Conservation (phyloP, 1,284 basidiomycete genomes). For the Malassezia dermatis region DNA sequence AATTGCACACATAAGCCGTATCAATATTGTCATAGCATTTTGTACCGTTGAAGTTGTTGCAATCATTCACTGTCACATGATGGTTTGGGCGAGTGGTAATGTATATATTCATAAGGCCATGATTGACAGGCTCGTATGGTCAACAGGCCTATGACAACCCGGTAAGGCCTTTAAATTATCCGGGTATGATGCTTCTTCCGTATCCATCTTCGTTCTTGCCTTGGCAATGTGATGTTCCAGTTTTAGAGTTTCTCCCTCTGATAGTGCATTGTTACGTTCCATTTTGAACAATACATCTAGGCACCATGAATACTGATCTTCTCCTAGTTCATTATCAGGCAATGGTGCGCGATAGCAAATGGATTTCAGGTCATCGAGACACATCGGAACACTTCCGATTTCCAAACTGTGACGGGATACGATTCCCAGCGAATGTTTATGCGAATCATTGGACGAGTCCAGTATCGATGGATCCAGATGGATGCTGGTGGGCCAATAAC, state of each 20-base stretch:
- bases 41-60: neutral
- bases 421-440: neutral
- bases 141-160: neutral
- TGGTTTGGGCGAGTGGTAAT: neutral
- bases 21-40: neutral
- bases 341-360: constrained; percentile 10
- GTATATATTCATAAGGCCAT: neutral
- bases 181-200: neutral
- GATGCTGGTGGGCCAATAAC: constrained; percentile 4
- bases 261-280: neutral
- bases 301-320: constrained; percentile 16
- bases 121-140: neutral
- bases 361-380: constrained; percentile 12
- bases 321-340: constrained; percentile 14
- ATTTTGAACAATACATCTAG: constrained; percentile 12
- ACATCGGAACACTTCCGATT: constrained; percentile 2
- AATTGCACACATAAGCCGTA: too few relatives aligned
- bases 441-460: neutral
- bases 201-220: neutral
- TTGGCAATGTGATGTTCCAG: constrained; percentile 3
- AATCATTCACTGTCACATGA: neutral
- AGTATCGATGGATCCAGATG: constrained; percentile 11
- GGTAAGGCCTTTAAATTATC: neutral
- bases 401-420: neutral
- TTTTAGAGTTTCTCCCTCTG: constrained; percentile 5